Base-by-base conservation (phyloP, 1,284 basidiomycete species). In the Polyporus tsugae region DNA sequence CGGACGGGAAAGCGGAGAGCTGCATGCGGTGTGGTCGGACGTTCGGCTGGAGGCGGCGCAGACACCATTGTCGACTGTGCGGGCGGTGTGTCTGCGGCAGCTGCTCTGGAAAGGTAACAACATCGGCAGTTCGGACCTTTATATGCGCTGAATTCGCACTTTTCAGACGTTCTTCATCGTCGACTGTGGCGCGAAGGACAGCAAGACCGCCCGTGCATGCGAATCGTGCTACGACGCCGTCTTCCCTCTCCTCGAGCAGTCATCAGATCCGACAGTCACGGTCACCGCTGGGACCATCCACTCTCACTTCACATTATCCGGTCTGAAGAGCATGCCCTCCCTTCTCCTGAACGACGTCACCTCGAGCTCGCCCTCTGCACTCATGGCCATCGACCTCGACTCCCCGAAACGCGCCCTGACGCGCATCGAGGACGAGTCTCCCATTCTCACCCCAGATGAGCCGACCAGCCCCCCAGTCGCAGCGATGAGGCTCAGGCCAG, bases 51-150 rank as follows among this genome's bases (percentile, higher is more conserved):
- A 87, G 93, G 78, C 84, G 94, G 70, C 82, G 96, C 73, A 86
- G 94, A 74, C 96, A 98, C 78, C 96, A 98, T 78, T 98, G 96
- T 79, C 83, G 96, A 65, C 81, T 98, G 11, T 98, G 96, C 78
- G 96, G 96, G 0, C 81, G 91, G 63, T 94, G 96, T 75, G 91
- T 97, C 5, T 98, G 96, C 80, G 89, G 89, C 39, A 78, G 81
- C 2, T 98, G 96, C 81, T 95, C 94, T n/a, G 87, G 85, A 22
- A 87, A 88, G 82, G 95, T 94, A 70, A 74, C 86, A 73, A 1
- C 19, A 57, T 35, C 4, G 22, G 79, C 44, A 25, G 52, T 36
- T 59, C 39, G 1, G 33, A 41, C 1, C n/a, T 53, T 46, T 60
- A 25, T 41, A 42, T n/a, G 41, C 44, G 17, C 25, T 59, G n/a